phyloP scores from a whole-genome alignment of 1,284 basidiomycete species.

The Amylostereum chailletii region DNA sequence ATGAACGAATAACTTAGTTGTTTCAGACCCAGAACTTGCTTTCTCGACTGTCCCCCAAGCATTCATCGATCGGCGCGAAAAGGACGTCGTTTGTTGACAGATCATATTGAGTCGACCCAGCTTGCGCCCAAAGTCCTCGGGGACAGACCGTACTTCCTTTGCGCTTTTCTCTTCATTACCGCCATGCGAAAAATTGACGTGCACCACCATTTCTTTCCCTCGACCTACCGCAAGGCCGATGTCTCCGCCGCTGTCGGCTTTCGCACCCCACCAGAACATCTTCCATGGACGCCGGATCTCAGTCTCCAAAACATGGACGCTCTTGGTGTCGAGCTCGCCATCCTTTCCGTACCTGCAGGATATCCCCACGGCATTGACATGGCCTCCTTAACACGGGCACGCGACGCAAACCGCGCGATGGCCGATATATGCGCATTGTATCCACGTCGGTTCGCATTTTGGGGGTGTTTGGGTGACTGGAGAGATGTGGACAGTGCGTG shows the following conservation, averaged over 20 bases:
- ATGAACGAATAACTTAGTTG: too few species aligned
- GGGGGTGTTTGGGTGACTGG: conserved; percentile 53
- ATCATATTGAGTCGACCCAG: too few species aligned
- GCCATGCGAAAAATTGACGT: conserved; percentile 44
- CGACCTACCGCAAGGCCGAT: conserved; percentile 27
- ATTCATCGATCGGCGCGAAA: too few species aligned
- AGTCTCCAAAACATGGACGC: conserved; percentile 54
- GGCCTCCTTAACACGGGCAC: conserved; percentile 30
- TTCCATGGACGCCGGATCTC: conserved; percentile 54
- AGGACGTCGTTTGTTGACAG: too few species aligned
- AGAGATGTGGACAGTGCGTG: conserved; percentile 47
- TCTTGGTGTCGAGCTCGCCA: conserved; percentile 43
- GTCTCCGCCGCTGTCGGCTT: conserved; percentile 43
- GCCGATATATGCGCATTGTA: conserved; percentile 36
- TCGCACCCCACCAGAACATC: conserved; percentile 47
- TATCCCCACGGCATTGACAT: conserved; percentile 28
- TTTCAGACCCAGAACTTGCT: too few species aligned
- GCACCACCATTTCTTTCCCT: conserved; percentile 65
- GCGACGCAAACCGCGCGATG: conserved; percentile 38
- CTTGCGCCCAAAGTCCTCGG: too few species aligned
- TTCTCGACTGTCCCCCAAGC: too few species aligned
- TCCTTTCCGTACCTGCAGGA: conserved; percentile 56
- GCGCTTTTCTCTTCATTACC: conserved; percentile 3
- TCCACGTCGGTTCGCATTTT: conserved; percentile 54
- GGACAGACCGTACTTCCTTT: background rate